Evolutionary conservation across 1,284 basidiomycete species (phyloP).

Genomic region (Cryptococcus sp.): DNA sequence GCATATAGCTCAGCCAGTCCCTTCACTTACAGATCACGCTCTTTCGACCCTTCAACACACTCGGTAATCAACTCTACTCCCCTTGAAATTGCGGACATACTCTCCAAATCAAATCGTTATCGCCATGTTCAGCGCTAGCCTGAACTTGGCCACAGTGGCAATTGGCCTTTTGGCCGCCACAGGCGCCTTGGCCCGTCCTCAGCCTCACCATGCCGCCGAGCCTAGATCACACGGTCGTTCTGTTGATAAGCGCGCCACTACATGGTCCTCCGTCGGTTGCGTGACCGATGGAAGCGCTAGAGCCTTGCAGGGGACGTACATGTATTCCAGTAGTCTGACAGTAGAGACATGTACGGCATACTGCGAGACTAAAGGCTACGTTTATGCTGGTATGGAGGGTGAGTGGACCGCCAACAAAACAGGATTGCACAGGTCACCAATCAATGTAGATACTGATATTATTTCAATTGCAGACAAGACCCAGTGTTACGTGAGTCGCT

Average conservation of each 20-base stretch:
- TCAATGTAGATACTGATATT: background rate
- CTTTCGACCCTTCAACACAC: too few species aligned
- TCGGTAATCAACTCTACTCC: too few species aligned
- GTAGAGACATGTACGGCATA: slow-evolving; percentile 15
- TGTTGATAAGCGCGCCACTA: slow-evolving; percentile 10
- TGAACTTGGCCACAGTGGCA: background rate
- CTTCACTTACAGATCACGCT: too few species aligned
- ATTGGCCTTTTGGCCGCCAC: slow-evolving; percentile 1
- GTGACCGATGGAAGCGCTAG: slow-evolving; percentile 14
- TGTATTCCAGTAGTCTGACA: slow-evolving; percentile 9
- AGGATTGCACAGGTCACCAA: background rate
- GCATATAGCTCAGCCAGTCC: too few species aligned
- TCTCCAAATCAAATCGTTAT: too few species aligned
- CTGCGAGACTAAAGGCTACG: slow-evolving; percentile 16
- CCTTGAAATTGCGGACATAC: too few species aligned
- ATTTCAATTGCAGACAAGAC: slow-evolving; percentile 9
- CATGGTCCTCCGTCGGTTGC: slow-evolving; percentile 19
- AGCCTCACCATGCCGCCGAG: background rate
- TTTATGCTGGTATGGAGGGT: slow-evolving; percentile 23
- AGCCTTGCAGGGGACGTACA: slow-evolving; percentile 9
- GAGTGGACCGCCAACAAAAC: background rate
- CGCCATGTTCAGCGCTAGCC: too few species aligned
- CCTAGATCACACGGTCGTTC: background rate
- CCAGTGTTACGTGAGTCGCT: slow-evolving; percentile 21
- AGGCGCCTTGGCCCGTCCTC: slow-evolving; percentile 1